Percentiles rank a stretch among this genome's conserved stretches.
These are phyloP conservation scores for Porpolomopsis calyptriformis DNA, from an alignment of 768 basidiomycete genomes.

Conservation along the genomic window DNA sequence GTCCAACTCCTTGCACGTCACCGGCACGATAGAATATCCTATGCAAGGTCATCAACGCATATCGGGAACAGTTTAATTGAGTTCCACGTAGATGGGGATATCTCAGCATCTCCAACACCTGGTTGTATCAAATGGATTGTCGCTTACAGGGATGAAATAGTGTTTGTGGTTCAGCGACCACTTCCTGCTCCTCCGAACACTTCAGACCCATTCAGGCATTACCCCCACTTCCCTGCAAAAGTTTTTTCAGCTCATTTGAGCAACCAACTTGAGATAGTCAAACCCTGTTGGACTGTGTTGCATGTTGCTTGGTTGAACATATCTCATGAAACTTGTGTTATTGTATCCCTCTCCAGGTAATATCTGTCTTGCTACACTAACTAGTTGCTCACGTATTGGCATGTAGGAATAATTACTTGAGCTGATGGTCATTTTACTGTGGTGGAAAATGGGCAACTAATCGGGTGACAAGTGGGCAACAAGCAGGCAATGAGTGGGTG, in stretches of 20 bases:
- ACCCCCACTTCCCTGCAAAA: constrained; percentile 15
- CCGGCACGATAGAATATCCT: constrained; percentile 4
- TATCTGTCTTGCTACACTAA: too few species aligned
- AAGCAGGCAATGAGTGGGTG: too few species aligned
- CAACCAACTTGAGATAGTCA: constrained; percentile 9
- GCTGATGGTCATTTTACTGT: too few species aligned
- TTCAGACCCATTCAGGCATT: constrained; percentile 13
- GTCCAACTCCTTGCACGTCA: background rate
- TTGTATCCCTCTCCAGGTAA: constrained; percentile 1
- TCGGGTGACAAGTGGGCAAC: too few species aligned
- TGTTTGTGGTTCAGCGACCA: background rate
- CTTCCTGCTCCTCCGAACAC: background rate
- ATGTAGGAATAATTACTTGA: too few species aligned
- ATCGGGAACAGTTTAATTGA: constrained; percentile 14
- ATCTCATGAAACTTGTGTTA: background rate
- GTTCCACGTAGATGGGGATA: constrained; percentile 2
- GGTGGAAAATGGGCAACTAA: too few species aligned
- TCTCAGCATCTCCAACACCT: background rate
- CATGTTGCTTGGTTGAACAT: constrained; percentile 15
- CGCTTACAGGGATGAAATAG: too few species aligned
- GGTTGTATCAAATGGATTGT: constrained; percentile 9
- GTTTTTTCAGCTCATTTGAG: constrained; percentile 13
- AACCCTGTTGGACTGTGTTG: constrained; percentile 13
- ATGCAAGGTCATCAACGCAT: constrained; percentile 8
- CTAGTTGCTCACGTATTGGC: too few species aligned